Percentiles rank a stretch among this genome's conserved stretches.
Conservation (phyloP, 169 alveolate species). For the Plasmodium coatneyi region DNA sequence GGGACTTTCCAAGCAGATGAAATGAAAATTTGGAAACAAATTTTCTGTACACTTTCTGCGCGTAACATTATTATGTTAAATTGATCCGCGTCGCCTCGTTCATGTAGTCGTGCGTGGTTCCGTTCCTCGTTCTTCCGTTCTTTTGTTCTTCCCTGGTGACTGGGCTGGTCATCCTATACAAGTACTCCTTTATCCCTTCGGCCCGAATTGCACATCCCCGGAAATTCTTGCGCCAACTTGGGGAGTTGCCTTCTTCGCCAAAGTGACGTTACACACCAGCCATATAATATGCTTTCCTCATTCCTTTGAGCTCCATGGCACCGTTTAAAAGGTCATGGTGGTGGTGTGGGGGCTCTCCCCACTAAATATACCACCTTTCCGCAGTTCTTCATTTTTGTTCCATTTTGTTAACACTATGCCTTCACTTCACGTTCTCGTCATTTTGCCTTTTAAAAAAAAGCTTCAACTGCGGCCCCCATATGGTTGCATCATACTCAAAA, state of each 20-base stretch:
- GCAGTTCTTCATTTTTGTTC: background rate
- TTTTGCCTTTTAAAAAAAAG: background rate
- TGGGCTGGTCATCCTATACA: background rate
- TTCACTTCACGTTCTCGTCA: background rate
- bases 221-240: background rate
- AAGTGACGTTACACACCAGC: background rate
- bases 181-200: background rate
- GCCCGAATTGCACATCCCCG: background rate
- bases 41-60: slow-evolving; percentile 75
- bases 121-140: background rate
- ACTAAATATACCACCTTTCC: background rate
- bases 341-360: background rate
- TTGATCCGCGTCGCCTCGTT: background rate
- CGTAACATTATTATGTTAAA: slow-evolving; percentile 73
- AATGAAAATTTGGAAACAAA: slow-evolving; percentile 50
- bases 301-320: background rate
- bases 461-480: background rate
- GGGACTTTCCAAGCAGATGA: slow-evolving; percentile 76
- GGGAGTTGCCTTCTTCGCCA: background rate
- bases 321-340: background rate
- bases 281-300: background rate
- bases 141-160: background rate
- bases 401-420: background rate
- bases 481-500: background rate
- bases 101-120: background rate